These are phyloP conservation scores for Kuraishia piskuri DNA, from an alignment of 805 yeast genomes.

Conservation along the genomic window DNA sequence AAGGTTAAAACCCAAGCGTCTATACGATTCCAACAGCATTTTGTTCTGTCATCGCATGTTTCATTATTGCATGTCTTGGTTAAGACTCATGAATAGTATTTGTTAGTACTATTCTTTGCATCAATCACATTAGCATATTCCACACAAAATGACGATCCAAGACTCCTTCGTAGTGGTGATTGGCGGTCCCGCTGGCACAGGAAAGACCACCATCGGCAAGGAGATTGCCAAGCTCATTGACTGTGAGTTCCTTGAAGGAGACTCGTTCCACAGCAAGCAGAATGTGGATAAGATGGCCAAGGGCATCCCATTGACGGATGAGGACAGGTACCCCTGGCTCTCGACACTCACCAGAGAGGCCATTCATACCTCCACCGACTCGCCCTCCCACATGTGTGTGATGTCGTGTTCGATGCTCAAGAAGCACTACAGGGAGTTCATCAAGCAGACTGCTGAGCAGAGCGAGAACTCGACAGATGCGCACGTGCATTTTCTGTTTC, in stretches of 20 bases:
- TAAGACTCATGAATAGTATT: not conserved
- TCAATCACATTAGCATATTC: not conserved
- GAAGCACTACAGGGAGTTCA: constrained; percentile 55
- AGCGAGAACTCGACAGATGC: constrained; percentile 9
- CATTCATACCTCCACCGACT: constrained; percentile 26
- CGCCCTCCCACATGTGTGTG: constrained; percentile 28
- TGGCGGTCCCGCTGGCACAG: constrained; percentile 97
- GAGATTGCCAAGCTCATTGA: constrained; percentile 33
- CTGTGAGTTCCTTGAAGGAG: constrained; percentile 78
- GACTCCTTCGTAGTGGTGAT: constrained; percentile 34
- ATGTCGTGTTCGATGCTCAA: constrained; percentile 86
- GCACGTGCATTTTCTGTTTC: constrained; percentile 39
- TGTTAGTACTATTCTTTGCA: not conserved
- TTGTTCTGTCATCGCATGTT: not conserved
- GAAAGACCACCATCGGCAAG: constrained; percentile 75
- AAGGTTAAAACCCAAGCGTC: no score
- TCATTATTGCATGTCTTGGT: not conserved
- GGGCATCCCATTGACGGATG: constrained; percentile 79
- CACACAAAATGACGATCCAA: not conserved
- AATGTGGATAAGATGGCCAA: constrained; percentile 78
- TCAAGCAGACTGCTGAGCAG: constrained; percentile 28
- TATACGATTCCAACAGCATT: no score
- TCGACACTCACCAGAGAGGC: constrained; percentile 34
- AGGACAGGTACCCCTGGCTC: constrained; percentile 92
- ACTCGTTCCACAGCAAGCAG: constrained; percentile 55